These are phyloP conservation scores for Ascobolus immersus DNA, from an alignment of 495 filamentous ascomycete genomes.

Conservation along the genomic window DNA sequence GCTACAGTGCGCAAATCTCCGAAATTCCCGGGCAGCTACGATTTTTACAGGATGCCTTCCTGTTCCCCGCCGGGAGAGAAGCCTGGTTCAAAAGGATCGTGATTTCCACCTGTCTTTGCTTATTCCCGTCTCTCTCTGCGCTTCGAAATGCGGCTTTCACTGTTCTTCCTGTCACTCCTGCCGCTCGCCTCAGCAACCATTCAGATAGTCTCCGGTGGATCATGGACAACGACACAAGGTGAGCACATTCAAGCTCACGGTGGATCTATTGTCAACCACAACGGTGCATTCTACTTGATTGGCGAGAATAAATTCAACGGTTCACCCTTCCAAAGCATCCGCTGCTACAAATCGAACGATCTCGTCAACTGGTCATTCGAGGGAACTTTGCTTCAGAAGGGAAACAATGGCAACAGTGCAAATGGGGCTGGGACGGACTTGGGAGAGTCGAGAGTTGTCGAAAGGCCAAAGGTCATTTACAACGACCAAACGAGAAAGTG, in stretches of 20 bases:
- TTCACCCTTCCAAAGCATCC: conserved; percentile 31
- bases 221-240: conserved; percentile 19
- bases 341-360: conserved; percentile 30
- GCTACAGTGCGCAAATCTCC: too few species aligned
- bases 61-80: too few species aligned
- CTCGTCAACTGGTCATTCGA: conserved; percentile 37
- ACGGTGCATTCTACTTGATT: conserved; percentile 32
- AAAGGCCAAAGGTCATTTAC: conserved; percentile 38
- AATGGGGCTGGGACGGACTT: conserved; percentile 14
- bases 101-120: too few species aligned
- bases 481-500: conserved; percentile 22
- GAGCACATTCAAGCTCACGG: conserved; percentile 36
- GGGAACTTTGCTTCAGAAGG: conserved; percentile 26
- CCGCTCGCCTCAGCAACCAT: too few species aligned
- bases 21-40: too few species aligned
- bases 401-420: conserved; percentile 17
- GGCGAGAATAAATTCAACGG: conserved; percentile 42
- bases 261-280: conserved; percentile 27
- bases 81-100: too few species aligned
- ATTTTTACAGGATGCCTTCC: too few species aligned
- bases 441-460: conserved; percentile 34
- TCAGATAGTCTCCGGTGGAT: conserved; percentile 11
- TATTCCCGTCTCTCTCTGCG: too few species aligned
- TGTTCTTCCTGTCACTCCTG: too few species aligned
- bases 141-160: too few species aligned